Evolutionary conservation across 2,329 filamentous ascomycete genomes (phyloP).

Genomic region (Cercospora zeae-maydis): DNA sequence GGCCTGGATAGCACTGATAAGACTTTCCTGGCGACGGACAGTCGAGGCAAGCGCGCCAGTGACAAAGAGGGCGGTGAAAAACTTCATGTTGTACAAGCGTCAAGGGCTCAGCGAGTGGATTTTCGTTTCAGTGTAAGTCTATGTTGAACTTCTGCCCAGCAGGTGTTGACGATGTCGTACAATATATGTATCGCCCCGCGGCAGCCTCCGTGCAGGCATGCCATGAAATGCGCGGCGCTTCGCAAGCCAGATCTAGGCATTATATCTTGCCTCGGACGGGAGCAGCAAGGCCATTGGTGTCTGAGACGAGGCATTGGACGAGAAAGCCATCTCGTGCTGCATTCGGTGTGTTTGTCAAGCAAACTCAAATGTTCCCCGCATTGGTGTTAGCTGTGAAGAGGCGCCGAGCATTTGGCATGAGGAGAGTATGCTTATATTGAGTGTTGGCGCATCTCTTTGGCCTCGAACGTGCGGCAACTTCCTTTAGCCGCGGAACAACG

Average conservation of each 20-base stretch:
- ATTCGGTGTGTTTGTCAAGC: not conserved
- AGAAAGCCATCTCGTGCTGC: not conserved
- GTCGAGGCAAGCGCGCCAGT: not conserved
- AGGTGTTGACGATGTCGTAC: not conserved
- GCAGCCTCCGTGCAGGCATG: not conserved
- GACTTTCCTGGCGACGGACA: not conserved
- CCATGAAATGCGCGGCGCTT: not conserved
- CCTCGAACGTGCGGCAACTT: not conserved
- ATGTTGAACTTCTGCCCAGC: not conserved
- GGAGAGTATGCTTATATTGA: not conserved
- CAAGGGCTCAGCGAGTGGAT: not conserved
- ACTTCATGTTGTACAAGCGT: not conserved
- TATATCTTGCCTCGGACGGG: not conserved
- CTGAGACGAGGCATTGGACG: not conserved
- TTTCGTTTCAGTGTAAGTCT: not conserved
- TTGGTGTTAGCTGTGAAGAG: not conserved
- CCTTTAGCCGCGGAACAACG: not conserved
- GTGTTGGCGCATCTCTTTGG: not conserved
- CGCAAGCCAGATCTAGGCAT: not conserved
- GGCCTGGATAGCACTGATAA: not conserved
- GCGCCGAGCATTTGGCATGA: not conserved
- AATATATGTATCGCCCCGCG: not conserved
- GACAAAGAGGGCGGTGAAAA: not conserved
- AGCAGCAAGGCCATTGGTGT: not conserved
- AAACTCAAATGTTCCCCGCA: not conserved